phyloP scores from a whole-genome alignment of 805 yeast genomes.

The Pichia deserticola region DNA sequence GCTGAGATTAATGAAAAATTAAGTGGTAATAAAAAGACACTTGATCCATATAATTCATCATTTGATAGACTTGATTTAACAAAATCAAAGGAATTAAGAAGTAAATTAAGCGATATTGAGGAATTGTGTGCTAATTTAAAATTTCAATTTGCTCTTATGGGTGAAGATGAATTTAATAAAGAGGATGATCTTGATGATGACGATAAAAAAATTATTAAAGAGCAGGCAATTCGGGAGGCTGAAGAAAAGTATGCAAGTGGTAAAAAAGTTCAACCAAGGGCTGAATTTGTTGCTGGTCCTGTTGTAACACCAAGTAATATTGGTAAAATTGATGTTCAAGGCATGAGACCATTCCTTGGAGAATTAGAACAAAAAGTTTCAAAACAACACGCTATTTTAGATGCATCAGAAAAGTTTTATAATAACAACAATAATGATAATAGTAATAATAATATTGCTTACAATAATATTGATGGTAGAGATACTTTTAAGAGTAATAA shows the following conservation, averaged over 20 bases:
- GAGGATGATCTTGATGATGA: slow-evolving; percentile 5
- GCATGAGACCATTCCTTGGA: slow-evolving; percentile 36
- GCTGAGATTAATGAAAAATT: not conserved
- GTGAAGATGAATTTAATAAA: slow-evolving; percentile 15
- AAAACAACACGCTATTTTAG: slow-evolving; percentile 31
- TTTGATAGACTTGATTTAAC: slow-evolving; percentile 9
- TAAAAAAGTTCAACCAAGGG: slow-evolving; percentile 19
- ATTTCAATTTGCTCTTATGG: slow-evolving; percentile 20
- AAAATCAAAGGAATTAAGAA: slow-evolving; percentile 15
- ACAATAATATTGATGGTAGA: not conserved
- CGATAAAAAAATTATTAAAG: not conserved
- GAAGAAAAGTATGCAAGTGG: slow-evolving; percentile 26
- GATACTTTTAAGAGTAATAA: not conserved
- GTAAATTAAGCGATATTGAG: slow-evolving; percentile 21
- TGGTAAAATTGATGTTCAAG: slow-evolving; percentile 14
- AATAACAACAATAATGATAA: no score
- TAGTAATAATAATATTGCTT: no score
- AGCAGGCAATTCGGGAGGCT: slow-evolving; percentile 19
- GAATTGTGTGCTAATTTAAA: slow-evolving; percentile 21
- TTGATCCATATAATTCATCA: slow-evolving; percentile 22
- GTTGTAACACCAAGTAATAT: slow-evolving; percentile 4
- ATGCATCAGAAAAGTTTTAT: not conserved
- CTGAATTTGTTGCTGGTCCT: slow-evolving; percentile 14
- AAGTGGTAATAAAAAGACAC: slow-evolving; percentile 13
- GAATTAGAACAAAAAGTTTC: slow-evolving; percentile 47